phyloP scores from a whole-genome alignment of 1,139 yeast species.

The Diutina ranongensis region DNA sequence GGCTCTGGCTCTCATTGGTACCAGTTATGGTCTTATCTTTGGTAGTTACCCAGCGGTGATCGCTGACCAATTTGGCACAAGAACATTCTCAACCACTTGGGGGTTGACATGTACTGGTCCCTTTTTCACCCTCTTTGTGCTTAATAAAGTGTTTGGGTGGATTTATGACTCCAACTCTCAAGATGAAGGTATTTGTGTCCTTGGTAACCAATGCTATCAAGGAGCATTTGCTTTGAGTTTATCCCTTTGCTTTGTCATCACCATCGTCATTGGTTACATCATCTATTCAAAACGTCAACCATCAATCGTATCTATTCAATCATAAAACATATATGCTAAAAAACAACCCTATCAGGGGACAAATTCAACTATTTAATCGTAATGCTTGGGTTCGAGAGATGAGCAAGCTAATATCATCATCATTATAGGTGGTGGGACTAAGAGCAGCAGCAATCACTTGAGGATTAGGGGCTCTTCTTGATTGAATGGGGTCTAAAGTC shows the following conservation, averaged over 20 bases:
- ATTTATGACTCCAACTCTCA: slow-evolving; percentile 22
- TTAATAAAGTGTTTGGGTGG: slow-evolving; percentile 30
- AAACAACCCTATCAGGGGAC: background rate
- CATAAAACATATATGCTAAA: background rate
- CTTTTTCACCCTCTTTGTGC: slow-evolving; percentile 19
- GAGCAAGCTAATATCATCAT: background rate
- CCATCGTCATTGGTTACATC: background rate
- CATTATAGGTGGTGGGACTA: background rate
- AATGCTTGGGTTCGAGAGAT: slow-evolving; percentile 4
- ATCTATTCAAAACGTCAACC: background rate
- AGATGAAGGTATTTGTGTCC: background rate
- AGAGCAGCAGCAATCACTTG: background rate
- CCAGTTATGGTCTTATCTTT: slow-evolving; percentile 70
- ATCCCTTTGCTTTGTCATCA: slow-evolving; percentile 13
- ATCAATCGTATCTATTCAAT: background rate
- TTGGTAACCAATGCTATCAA: slow-evolving; percentile 4
- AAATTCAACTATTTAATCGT: background rate
- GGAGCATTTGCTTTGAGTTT: slow-evolving; percentile 12
- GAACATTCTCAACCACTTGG: slow-evolving; percentile 71
- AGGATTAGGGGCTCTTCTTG: background rate
- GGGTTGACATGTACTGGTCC: slow-evolving; percentile 46
- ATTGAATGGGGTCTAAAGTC: background rate
- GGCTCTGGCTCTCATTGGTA: slow-evolving; percentile 47
- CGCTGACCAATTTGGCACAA: slow-evolving; percentile 67
- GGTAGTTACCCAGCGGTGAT: slow-evolving; percentile 75